These are phyloP conservation scores for Vicia sativa DNA, from an alignment of 306 rosid species.

Conservation along the genomic window DNA sequence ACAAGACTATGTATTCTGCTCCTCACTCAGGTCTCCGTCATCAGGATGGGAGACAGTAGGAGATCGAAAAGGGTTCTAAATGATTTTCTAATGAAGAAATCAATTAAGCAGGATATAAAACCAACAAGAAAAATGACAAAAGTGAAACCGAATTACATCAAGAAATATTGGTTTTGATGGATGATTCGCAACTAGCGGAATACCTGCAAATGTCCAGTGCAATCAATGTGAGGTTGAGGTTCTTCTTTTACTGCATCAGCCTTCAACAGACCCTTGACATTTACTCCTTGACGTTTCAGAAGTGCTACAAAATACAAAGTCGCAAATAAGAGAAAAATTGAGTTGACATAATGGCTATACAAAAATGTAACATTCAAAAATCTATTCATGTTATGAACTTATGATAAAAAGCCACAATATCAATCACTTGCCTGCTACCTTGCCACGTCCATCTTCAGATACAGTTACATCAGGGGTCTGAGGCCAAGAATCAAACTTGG, in stretches of 20 bases:
- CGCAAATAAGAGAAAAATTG: conserved; percentile 33
- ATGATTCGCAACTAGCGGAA: conserved; percentile 28
- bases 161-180: conserved; percentile 31
- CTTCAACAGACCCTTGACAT: conserved; percentile 96
- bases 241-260: conserved; percentile 90
- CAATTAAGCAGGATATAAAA: conserved; percentile 16
- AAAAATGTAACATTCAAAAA: conserved; percentile 27
- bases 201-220: conserved; percentile 97
- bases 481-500: conserved; percentile 95
- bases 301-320: conserved; percentile 65
- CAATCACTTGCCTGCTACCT: conserved; percentile 89
- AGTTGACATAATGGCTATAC: conserved; percentile 2
- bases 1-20: conserved; percentile 3
- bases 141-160: conserved; percentile 21
- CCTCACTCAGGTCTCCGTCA: conserved; percentile 23
- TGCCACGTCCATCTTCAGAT: conserved; percentile 98
- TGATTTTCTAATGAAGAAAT: conserved; percentile 21
- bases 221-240: conserved; percentile 88
- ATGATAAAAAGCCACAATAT: conserved; percentile 34
- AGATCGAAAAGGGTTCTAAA: conserved; percentile 29
- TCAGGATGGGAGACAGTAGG: conserved; percentile 20
- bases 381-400: conserved; percentile 23
- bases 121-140: conserved; percentile 7
- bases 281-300: conserved; percentile 92
- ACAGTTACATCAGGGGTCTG: conserved; percentile 58